Percentiles rank a stretch among this genome's conserved stretches.
Conservation (phyloP, 169 alveolate species). For the Toxoplasma gondii region DNA sequence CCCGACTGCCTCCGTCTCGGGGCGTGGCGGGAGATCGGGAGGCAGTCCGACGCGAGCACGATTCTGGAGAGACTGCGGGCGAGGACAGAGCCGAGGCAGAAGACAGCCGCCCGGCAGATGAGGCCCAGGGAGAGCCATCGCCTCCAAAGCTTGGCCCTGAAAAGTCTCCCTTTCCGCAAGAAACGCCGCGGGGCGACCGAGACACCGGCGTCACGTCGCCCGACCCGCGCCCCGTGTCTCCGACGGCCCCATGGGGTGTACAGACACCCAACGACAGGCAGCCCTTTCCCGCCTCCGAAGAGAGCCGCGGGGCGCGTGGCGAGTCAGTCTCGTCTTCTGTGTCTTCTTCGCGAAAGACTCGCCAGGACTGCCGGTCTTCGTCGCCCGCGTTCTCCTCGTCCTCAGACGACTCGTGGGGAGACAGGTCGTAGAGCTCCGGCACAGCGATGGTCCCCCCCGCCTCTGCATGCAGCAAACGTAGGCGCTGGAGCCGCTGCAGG, state of each 20-base stretch:
- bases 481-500: constrained; percentile 26
- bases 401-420: not conserved
- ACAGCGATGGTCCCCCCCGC: not conserved
- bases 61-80: not conserved
- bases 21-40: too few species aligned
- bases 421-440: not conserved
- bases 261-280: too few species aligned
- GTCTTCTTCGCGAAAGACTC: not conserved
- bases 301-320: not conserved
- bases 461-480: not conserved
- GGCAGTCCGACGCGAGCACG: not conserved
- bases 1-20: too few species aligned
- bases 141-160: not conserved
- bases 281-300: not conserved
- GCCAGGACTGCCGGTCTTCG: not conserved
- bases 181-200: not conserved
- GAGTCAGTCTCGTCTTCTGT: not conserved
- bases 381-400: constrained; percentile 10
- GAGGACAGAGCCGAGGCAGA: not conserved
- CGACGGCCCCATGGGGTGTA: too few species aligned
- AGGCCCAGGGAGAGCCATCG: not conserved
- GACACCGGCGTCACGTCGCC: not conserved
- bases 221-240: too few species aligned
- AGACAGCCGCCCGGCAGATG: not conserved
- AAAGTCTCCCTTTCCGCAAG: not conserved